Base-by-base conservation (phyloP, 2,329 filamentous ascomycete genomes). In the Monosporascus sp. region DNA sequence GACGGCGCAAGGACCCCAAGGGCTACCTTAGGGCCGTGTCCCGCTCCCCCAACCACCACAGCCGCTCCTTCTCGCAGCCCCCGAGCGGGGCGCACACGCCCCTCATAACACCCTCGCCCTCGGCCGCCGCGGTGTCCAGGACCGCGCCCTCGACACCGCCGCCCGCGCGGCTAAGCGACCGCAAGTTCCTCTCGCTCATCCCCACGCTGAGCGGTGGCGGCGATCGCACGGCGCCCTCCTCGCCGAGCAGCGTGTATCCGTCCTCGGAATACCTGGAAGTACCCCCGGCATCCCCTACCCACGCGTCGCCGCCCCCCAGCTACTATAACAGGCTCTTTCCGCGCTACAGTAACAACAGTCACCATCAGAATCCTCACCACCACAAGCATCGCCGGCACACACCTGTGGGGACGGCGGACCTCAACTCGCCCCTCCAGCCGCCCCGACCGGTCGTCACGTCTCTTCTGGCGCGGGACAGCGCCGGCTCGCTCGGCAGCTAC, bases 141-240 rank as follows among this genome's bases (percentile, higher is more conserved):
- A 54, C 54, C 8, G 50, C 58, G 2, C 69, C 69, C 0, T 59
- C 76, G 24, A 77, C 73, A 0, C 77, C 79, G 1, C 79, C 79
- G 1, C 79, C 79, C 0, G 72, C 73, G 2, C 73, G 77, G 19
- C 71, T 82, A 2, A 70, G 74, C 50, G 76, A 80, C 49, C 72
- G 78, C 6, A 73, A 66, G 37, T 69, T 76, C 48, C 70, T 81
- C 19, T 67, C 74, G 1, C 67, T 71, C 5, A 61, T 71, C 16
- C 62, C 71, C 27, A 64, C 61, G 8, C 58, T 56, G 37, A 48
- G 22, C 11, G 40, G 20, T 9, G 17, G 40, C 11, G 14, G 40
- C 19, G 17, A 20, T 14, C 22, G 54, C 37, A 31, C 53, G 9
- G 49, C 58, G 22, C 55, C 51, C 19, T 59, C 58, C 1, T 60